phyloP scores from a whole-genome alignment of 805 yeast species.

The Saccharomycopsis javanensis region DNA sequence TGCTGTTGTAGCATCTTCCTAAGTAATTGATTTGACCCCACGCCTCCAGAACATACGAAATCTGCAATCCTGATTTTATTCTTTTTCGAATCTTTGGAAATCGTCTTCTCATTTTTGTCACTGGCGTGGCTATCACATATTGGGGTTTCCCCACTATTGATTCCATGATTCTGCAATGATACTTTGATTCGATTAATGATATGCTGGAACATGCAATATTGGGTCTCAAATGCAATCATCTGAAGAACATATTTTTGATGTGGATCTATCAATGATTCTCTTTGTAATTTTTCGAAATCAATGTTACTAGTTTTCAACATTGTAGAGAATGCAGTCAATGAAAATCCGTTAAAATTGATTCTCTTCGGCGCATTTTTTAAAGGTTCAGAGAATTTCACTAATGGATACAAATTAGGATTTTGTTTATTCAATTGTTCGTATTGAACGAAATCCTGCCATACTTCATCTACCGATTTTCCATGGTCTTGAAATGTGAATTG shows the following conservation, averaged over 20 bases:
- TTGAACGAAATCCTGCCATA: neutral
- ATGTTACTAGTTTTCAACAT: constrained; percentile 32
- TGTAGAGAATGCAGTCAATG: constrained; percentile 72
- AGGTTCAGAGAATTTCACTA: constrained; percentile 37
- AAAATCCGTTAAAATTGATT: constrained; percentile 41
- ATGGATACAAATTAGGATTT: neutral
- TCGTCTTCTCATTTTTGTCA: no score
- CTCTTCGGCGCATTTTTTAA: constrained; percentile 40
- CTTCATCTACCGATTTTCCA: constrained; percentile 25
- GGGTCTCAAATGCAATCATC: constrained; percentile 47
- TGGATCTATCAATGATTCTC: neutral
- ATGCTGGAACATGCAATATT: constrained; percentile 63
- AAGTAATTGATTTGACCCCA: constrained; percentile 62
- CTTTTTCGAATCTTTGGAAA: no score
- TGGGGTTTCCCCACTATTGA: constrained; percentile 29
- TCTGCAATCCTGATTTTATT: constrained; percentile 38
- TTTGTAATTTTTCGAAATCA: constrained; percentile 24
- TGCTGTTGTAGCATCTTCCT: constrained; percentile 38
- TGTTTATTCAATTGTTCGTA: neutral
- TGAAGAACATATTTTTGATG: neutral
- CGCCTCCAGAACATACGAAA: constrained; percentile 90
- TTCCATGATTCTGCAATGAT: constrained; percentile 31
- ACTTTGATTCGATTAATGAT: constrained; percentile 52
- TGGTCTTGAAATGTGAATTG: constrained; percentile 30
- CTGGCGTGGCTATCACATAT: no score